phyloP scores from a whole-genome alignment of 2,329 filamentous ascomycete species.

The Penicillium corylophilum region DNA sequence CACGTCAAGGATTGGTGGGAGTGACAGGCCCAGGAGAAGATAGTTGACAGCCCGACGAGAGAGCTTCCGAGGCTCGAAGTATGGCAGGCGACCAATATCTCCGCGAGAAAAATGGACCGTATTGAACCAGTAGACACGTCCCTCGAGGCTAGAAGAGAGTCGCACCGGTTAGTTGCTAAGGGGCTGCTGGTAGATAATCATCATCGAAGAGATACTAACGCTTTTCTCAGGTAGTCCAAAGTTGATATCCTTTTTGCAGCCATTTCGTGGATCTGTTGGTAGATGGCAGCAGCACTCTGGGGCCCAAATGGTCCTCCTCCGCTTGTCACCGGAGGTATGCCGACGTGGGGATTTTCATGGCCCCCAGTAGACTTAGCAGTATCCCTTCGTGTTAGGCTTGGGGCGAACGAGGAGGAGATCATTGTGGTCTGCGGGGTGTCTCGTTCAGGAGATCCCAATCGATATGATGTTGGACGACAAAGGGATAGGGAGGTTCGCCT shows the following conservation, averaged over 20 bases:
- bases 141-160: slow-evolving; percentile 68
- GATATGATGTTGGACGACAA: neutral
- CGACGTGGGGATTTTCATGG: slow-evolving; percentile 24
- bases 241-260: slow-evolving; percentile 92
- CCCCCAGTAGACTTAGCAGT: slow-evolving; percentile 34
- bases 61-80: slow-evolving; percentile 79
- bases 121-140: slow-evolving; percentile 97
- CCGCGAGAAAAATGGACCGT: slow-evolving; percentile 85
- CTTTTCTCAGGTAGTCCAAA: slow-evolving; percentile 85
- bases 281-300: slow-evolving; percentile 57
- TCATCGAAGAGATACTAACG: slow-evolving; percentile 57
- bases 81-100: slow-evolving; percentile 78
- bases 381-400: slow-evolving; percentile 34
- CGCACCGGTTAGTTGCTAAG: neutral
- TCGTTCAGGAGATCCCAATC: neutral
- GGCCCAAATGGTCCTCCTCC: slow-evolving; percentile 38
- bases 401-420: slow-evolving; percentile 36
- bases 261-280: slow-evolving; percentile 74
- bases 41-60: slow-evolving; percentile 90
- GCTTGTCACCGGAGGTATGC: slow-evolving; percentile 31
- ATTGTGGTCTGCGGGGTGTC: slow-evolving; percentile 17
- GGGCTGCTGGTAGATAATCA: neutral
- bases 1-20: slow-evolving; percentile 86
- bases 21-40: slow-evolving; percentile 84
- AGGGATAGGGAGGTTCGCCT: neutral